A percentile compares a stretch with the other conserved stretches of the same genome.
Evolutionary conservation across 768 basidiomycete genomes (phyloP).

Genomic region (Lenzites betulinus): DNA sequence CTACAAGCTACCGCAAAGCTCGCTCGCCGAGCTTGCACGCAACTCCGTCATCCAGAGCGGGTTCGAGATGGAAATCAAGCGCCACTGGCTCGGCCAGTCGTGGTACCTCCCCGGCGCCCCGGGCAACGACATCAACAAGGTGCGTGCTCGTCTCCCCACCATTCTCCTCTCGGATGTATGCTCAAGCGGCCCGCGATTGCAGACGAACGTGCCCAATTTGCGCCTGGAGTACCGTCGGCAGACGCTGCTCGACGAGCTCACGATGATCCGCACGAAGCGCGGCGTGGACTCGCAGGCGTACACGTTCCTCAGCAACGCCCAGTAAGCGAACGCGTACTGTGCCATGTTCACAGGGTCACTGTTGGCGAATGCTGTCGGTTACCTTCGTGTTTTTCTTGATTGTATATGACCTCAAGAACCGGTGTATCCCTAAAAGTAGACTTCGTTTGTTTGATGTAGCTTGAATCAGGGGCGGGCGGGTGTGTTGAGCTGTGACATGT

Average conservation of each 20-base stretch:
- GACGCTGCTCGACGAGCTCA: constrained; percentile 83
- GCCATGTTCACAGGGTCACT: too few species aligned
- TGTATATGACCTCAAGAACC: too few species aligned
- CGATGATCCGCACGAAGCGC: constrained; percentile 21
- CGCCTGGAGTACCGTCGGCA: constrained; percentile 90
- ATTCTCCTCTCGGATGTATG: neutral
- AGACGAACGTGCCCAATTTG: constrained; percentile 98
- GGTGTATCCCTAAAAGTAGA: too few species aligned
- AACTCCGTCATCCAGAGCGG: constrained; percentile 97
- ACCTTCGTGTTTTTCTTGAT: too few species aligned
- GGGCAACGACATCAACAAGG: constrained; percentile 97
- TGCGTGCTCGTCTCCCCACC: constrained; percentile 31
- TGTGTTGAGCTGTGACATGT: too few species aligned
- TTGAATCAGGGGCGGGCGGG: too few species aligned
- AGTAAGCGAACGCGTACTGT: too few species aligned
- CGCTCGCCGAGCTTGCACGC: constrained; percentile 94
- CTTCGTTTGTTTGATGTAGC: too few species aligned
- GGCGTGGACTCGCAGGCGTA: constrained; percentile 18
- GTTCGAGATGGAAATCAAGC: constrained; percentile 98
- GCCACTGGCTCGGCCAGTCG: constrained; percentile 89
- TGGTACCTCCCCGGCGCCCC: constrained; percentile 94
- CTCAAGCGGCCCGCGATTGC: neutral
- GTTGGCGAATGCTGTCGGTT: too few species aligned
- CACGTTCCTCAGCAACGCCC: neutral
- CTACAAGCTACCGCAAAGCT: constrained; percentile 93